These are phyloP conservation scores for Grosmannia clavigera DNA, from an alignment of 2,329 filamentous ascomycete genomes.

Conservation along the genomic window DNA sequence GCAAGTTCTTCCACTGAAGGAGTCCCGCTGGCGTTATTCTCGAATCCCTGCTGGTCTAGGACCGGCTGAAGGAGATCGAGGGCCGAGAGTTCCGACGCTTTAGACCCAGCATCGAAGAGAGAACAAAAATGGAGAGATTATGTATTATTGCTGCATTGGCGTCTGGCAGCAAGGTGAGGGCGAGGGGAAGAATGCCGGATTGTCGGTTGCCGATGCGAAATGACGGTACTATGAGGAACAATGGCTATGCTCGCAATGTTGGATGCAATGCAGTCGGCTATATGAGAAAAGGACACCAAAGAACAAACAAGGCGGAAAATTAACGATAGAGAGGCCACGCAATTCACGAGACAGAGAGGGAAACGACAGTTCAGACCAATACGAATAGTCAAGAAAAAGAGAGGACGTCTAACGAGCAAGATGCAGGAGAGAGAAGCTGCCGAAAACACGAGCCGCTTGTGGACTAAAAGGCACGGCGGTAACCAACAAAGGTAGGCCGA, in stretches of 20 bases:
- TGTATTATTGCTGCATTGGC: constrained; percentile 4
- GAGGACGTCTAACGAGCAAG: background rate
- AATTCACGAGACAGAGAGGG: too few relatives aligned
- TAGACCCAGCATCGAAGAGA: background rate
- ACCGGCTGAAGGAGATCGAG: background rate
- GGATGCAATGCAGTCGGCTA: too few relatives aligned
- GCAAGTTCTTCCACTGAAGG: constrained; percentile 12
- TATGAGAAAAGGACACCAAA: too few relatives aligned
- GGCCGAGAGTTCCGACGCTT: constrained; percentile 7
- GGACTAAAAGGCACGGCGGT: background rate
- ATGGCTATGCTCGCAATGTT: too few relatives aligned
- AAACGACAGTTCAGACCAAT: background rate
- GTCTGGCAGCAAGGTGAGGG: background rate
- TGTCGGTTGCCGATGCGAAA: too few relatives aligned
- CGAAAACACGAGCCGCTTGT: background rate
- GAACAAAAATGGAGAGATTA: background rate
- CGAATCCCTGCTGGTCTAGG: background rate
- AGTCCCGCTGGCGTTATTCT: constrained; percentile 7
- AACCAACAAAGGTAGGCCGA: background rate
- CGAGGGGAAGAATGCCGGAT: background rate
- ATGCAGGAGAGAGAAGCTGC: background rate
- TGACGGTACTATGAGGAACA: too few relatives aligned
- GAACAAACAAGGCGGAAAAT: too few relatives aligned
- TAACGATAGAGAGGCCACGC: too few relatives aligned
- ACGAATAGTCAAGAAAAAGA: background rate